Percentiles rank a stretch among this genome's conserved stretches.
These are phyloP conservation scores for Larix kaempferi DNA, from an alignment of 75 land plant genomes.

Conservation along the genomic window DNA sequence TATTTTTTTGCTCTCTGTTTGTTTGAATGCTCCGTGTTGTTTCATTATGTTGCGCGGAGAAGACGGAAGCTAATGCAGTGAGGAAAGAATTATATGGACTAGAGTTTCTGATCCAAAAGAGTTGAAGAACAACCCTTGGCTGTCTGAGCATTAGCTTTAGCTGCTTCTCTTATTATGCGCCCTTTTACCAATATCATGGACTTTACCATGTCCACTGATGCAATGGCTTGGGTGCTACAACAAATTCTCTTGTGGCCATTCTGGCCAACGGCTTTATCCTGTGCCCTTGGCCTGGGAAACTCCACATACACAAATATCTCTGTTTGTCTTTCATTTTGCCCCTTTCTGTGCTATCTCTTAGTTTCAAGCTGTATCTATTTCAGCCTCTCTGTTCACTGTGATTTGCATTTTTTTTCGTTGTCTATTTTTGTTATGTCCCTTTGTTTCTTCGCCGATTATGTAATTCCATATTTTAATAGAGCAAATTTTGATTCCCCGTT, in stretches of 20 bases:
- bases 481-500: too few relatives aligned
- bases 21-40: too few relatives aligned
- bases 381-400: too few relatives aligned
- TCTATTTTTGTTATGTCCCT: too few relatives aligned
- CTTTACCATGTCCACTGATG: background rate
- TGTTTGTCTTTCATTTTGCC: too few relatives aligned
- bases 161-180: background rate
- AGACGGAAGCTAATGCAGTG: background rate
- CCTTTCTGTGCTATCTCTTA: too few relatives aligned
- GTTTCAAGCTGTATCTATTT: too few relatives aligned
- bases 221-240: conserved; percentile 6
- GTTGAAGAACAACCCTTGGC: conserved; percentile 10
- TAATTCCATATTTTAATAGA: too few relatives aligned
- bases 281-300: conserved; percentile 7
- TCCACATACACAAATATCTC: background rate
- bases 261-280: background rate
- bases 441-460: too few relatives aligned
- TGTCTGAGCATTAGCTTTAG: conserved; percentile 7
- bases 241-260: background rate
- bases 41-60: background rate
- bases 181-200: conserved; percentile 5
- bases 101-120: conserved; percentile 10
- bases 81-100: background rate
- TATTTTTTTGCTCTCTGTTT: too few relatives aligned
- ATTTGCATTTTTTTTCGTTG: too few relatives aligned